Evolutionary conservation across 371 early-diverging fungal species (phyloP), one percentile per base, ranked within the genome.

Genomic region (Paramicrosporidium saccamoebae): DNA sequence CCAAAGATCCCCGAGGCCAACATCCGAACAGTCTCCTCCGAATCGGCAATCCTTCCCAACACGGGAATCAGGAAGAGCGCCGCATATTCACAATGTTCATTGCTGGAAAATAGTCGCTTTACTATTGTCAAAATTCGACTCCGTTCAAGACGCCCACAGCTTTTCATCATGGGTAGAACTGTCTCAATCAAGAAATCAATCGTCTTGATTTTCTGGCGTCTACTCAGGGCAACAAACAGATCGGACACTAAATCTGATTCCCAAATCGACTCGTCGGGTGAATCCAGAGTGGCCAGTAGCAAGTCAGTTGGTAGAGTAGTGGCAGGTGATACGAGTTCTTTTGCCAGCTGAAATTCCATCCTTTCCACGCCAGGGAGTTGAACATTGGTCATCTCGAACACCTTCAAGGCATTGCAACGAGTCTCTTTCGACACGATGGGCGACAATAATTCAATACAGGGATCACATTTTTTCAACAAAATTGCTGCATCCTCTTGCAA

Each of bases 21-120:
- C 17, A 82, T 46, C 13, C 94, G 66, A 4, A 77, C 72, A 10
- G 56, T 46, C 30, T 77, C 78, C 29, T 86, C 65, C 0, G 57
- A 47, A 44, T 92, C 94, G 27, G 81, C 78, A 84, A 92, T 88
- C n/a, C 88, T 63, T 14, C 79, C 78, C 14, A 92, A 55, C n/a
- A 86, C 59, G 2, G 94, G 94, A 2, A 82, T 75, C 30, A 92
- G 67, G 29, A 92, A 42, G 35, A 92, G 84, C 7, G 82, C 65
- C 10, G 86, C 66, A 33, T 84, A 92, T 7, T n/a, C n/a, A n/a
- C n/a, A n/a, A 1, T 90, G 84, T 15, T 88, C 44, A 16, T 84
- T 60, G 32, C 53, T 55, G 12, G 52, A 46, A 22, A 60, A 67
- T 26, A 72, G 44, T 3, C 50, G 39, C 28, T 64, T 62, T 3